These are phyloP conservation scores for Cryphonectria parasitica DNA, from an alignment of 2,329 filamentous ascomycete genomes.

Conservation along the genomic window DNA sequence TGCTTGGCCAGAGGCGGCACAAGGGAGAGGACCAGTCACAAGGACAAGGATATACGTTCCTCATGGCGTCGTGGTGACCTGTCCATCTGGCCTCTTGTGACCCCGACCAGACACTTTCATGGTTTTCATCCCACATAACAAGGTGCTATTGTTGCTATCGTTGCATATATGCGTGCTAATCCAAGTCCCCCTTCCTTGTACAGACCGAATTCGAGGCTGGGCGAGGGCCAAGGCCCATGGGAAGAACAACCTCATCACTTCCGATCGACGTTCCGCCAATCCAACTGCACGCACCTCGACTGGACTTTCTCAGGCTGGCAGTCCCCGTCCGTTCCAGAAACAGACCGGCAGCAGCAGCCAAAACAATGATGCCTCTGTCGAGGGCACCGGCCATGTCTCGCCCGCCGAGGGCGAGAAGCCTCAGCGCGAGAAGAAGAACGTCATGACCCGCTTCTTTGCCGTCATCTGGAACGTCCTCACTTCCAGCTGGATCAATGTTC, in stretches of 20 bases:
- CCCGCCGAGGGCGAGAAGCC: conserved; percentile 20
- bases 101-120: background rate
- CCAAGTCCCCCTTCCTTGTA: background rate
- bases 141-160: background rate
- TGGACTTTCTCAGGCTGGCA: conserved; percentile 15
- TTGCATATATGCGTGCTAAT: conserved; percentile 14
- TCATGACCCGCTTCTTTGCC: conserved; percentile 45
- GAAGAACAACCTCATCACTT: conserved; percentile 30
- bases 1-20: conserved; percentile 4
- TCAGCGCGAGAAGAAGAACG: conserved; percentile 29
- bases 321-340: conserved; percentile 4
- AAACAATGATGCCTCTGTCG: conserved; percentile 12
- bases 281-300: conserved; percentile 15
- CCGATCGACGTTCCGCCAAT: conserved; percentile 19
- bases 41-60: background rate
- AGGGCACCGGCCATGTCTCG: conserved; percentile 1
- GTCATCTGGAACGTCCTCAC: conserved; percentile 57
- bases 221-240: conserved; percentile 38
- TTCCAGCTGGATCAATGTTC: conserved; percentile 69
- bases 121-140: background rate
- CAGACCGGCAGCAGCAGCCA: conserved; percentile 1
- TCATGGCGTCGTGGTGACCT: background rate
- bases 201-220: conserved; percentile 38
- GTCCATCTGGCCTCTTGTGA: background rate
- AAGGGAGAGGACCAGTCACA: background rate